Evolutionary conservation across 139 green algal genomes (phyloP), one percentile per base, ranked within the genome.

Genomic region (Micromonas commoda): DNA sequence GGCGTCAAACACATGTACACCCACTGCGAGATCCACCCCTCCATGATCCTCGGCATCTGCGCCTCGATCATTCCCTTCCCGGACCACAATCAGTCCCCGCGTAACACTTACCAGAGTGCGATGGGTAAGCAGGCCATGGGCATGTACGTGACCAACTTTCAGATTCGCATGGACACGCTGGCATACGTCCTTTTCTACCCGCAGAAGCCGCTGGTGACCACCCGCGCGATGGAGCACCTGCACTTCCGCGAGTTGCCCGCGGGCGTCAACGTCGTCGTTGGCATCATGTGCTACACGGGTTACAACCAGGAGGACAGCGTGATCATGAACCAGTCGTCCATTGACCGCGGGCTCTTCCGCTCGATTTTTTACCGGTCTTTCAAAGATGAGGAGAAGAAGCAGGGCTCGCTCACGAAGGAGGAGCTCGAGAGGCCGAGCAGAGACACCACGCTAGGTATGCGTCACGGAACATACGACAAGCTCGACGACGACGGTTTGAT

Each of bases 221-320:
- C 85, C 19, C 71, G 81, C n/a, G 75, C 81, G 4, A 89, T 89
- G 85, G 85, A 89, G 69, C 68, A 89, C 64, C 37, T 89, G 61
- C 85, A 89, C 80, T 89, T 89, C 79, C 73, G 85, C 0, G 83
- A 93, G 77, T 84, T 92, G 64, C 89, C 89, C 5, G 89, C 89
- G 1, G 85, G 84, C n/a, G 28, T 57, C 57, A 98, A 97, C 81
- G 91, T 92, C 61, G 94, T 98, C 60, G 94, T 99, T 60, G 94
- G 92, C 37, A 98, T 99, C 80, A 86, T 89, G 29, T 96, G 89
- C 87, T 99, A 99, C 88, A 92, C 85, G 24, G 95, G 95, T 1
- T 99, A 98, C 89, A 99, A 99, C 89, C 95, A 99, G 89, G 95
- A 99, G 80, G 95, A 99, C 82, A 96, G 88, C 13, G 87, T 97